Conservation (phyloP, 2,329 filamentous ascomycete species). For the Colletotrichum scovillei region DNA sequence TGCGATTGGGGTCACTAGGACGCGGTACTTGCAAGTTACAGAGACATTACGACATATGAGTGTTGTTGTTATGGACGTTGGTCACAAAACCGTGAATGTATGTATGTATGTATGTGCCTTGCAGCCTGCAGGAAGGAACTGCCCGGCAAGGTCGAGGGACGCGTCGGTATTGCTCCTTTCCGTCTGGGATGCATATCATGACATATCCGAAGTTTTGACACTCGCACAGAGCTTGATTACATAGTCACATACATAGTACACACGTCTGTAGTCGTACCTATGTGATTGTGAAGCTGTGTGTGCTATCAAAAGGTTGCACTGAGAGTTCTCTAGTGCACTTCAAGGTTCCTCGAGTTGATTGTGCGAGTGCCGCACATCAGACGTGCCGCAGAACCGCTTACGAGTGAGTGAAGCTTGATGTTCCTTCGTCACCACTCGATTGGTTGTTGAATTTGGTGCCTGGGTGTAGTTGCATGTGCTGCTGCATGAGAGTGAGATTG, state of each 20-base stretch:
- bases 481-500: background rate
- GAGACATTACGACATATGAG: background rate
- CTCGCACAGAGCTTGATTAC: background rate
- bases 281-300: no score
- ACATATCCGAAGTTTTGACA: background rate
- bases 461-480: background rate
- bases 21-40: background rate
- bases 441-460: background rate
- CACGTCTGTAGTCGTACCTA: no score
- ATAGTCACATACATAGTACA: background rate
- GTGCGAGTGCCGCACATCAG: slow-evolving; percentile 13
- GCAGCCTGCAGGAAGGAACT: slow-evolving; percentile 17
- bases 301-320: background rate
- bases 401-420: slow-evolving; percentile 8
- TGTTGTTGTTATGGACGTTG: background rate
- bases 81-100: background rate
- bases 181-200: slow-evolving; percentile 1
- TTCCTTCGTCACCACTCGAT: background rate
- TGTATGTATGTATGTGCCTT: background rate
- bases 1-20: background rate
- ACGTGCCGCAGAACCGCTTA: slow-evolving; percentile 7
- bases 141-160: slow-evolving; percentile 26
- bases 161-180: slow-evolving; percentile 22
- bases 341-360: background rate
- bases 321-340: background rate